Percentiles rank a stretch among this genome's conserved stretches.
Evolutionary conservation across 805 yeast species (phyloP).

Genomic region (Candida michaelii): DNA sequence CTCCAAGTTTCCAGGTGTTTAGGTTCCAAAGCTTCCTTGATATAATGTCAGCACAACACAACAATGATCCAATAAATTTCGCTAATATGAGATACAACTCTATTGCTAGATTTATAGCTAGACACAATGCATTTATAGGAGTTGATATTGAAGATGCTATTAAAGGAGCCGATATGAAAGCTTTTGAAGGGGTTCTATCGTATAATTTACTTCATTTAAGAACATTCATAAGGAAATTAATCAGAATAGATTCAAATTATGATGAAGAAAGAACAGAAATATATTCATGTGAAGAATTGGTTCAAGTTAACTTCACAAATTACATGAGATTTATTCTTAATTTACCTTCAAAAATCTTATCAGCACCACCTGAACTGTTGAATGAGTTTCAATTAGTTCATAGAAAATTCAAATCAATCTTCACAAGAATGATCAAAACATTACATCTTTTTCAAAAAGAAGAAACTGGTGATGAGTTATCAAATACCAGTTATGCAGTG

Average conservation of each 20-base stretch:
- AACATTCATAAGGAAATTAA: constrained; percentile 25
- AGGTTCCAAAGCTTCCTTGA: constrained; percentile 34
- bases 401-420: constrained; percentile 27
- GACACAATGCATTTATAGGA: constrained; percentile 19
- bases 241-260: constrained; percentile 15
- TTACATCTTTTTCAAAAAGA: constrained; percentile 27
- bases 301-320: constrained; percentile 38
- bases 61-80: constrained; percentile 39
- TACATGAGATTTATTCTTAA: constrained; percentile 34
- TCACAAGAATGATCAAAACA: constrained; percentile 25
- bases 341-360: constrained; percentile 24
- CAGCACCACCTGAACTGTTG: constrained; percentile 16
- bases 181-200: constrained; percentile 31
- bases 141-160: constrained; percentile 19
- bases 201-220: constrained; percentile 29
- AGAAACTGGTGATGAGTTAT: constrained; percentile 24
- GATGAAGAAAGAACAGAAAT: constrained; percentile 11
- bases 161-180: constrained; percentile 20
- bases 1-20: constrained; percentile 30
- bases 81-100: constrained; percentile 23
- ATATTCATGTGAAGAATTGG: constrained; percentile 31
- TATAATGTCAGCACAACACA: constrained; percentile 29
- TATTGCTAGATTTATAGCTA: constrained; percentile 14
- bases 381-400: constrained; percentile 25
- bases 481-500: constrained; percentile 15